A percentile compares a stretch with the other conserved stretches of the same genome.
phyloP scores from a whole-genome alignment of 225 moss, liverwort and hornwort species.

The Bryum argenteum region DNA sequence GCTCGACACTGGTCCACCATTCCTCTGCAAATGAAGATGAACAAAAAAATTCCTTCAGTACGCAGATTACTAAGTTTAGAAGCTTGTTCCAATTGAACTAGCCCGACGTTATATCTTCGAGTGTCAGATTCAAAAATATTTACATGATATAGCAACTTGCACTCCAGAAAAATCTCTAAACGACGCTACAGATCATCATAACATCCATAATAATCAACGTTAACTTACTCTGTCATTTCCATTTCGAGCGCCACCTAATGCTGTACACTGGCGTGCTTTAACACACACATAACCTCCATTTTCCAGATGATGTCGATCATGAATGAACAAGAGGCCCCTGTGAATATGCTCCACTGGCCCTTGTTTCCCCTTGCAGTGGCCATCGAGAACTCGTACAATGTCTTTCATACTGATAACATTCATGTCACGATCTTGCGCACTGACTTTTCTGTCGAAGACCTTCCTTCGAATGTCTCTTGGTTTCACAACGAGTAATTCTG shows the following conservation, averaged over 20 bases:
- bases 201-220: constrained; percentile 12
- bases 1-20: constrained; percentile 52
- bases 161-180: neutral
- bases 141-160: neutral
- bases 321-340: constrained; percentile 82
- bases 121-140: neutral
- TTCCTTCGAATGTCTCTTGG: constrained; percentile 87
- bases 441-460: constrained; percentile 71
- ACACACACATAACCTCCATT: constrained; percentile 94
- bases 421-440: constrained; percentile 71
- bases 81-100: neutral
- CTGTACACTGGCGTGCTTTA: constrained; percentile 74
- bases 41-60: constrained; percentile 12
- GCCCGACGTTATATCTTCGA: neutral
- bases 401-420: constrained; percentile 77
- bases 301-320: constrained; percentile 97
- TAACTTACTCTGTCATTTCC: constrained; percentile 67
- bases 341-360: constrained; percentile 97
- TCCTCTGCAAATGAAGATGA: constrained; percentile 43
- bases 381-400: constrained; percentile 84
- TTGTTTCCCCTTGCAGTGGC: constrained; percentile 92
- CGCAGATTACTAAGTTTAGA: neutral
- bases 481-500: constrained; percentile 84
- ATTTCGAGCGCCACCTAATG: constrained; percentile 82
- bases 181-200: neutral